Evolutionary conservation across 495 filamentous ascomycete species (phyloP), one percentile per base, ranked within the genome.

Genomic region (Bathelium albidoporum): DNA sequence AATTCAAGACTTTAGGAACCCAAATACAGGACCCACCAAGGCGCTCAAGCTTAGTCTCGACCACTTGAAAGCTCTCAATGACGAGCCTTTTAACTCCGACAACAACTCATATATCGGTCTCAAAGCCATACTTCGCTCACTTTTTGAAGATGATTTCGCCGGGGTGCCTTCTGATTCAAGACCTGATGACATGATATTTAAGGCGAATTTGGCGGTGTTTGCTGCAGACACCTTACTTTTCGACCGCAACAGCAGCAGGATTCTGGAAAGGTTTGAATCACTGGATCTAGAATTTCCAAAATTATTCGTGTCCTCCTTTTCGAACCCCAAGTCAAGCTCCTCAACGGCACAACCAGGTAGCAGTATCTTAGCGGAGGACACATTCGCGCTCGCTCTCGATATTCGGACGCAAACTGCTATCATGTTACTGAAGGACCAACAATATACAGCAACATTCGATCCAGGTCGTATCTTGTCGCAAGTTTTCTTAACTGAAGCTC

Each of bases 121-220:
- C 2, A 52, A 64, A 55, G 58, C 66, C 10, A 62, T 69, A 11
- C 29, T 67, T 14, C 64, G 65, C 18, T 65, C 63, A 1, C 36
- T 69, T n/a, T 45, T 71, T 10, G 58, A 55, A 16, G 63, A 59
- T 1, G 45, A 61, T 22, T 44, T 68, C 2, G 12, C 43, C 12
- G 65, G 64, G 11, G 29, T 71, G 1, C 61, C 62, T 18, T 14
- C 12, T 20, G 65, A 39, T 2, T 31, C 58, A 4, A 61, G 68
- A 60, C 69, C 69, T 12, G 68, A 69, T 32, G 39, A 22, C 18
- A 22, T 71, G 22, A n/a, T 71, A 20, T 64, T 64, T 61, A 62
- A 64, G 52, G 60, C 66, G 43, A 71, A 71, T 43, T 44, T 71
- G 16, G 63, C 69, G 10, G 24, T 44, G 41, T 26, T 60, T 68